These are phyloP conservation scores for Hibiscus syriacus DNA, from an alignment of 345 rosid genomes.

Conservation along the genomic window DNA sequence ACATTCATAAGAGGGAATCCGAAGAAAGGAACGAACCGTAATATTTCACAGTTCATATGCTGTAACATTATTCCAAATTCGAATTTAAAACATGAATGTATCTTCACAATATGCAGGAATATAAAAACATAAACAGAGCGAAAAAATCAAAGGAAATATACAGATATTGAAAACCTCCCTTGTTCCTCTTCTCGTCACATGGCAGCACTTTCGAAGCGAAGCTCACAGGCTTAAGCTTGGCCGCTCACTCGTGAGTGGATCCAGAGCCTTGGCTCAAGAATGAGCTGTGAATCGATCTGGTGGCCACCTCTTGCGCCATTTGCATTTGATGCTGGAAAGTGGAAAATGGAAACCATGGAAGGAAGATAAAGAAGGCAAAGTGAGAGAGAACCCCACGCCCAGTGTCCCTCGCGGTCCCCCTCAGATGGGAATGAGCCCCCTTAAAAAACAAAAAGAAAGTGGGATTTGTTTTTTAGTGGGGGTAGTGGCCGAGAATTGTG, in stretches of 20 bases:
- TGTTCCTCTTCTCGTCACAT: slow-evolving; percentile 14
- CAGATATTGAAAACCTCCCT: slow-evolving; percentile 11
- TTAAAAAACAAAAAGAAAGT: too few species aligned
- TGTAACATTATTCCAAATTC: not conserved
- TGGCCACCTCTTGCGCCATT: slow-evolving; percentile 83
- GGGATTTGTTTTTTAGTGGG: too few species aligned
- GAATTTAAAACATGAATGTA: not conserved
- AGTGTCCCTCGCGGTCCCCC: too few species aligned
- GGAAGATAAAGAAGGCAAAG: not conserved
- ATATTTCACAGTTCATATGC: slow-evolving; percentile 6
- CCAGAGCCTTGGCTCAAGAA: slow-evolving; percentile 32
- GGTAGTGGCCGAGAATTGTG: too few species aligned
- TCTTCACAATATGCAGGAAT: not conserved
- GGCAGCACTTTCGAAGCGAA: slow-evolving; percentile 38
- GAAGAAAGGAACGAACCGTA: slow-evolving; percentile 11
- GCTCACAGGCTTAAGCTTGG: slow-evolving; percentile 45
- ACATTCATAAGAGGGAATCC: slow-evolving; percentile 22
- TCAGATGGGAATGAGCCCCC: too few species aligned
- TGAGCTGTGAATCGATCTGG: slow-evolving; percentile 53
- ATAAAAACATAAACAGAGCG: not conserved
- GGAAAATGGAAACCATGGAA: not conserved
- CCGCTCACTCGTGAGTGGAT: slow-evolving; percentile 37
- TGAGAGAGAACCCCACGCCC: too few species aligned
- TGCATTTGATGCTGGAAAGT: not conserved
- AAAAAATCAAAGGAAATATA: slow-evolving; percentile 11